These are phyloP conservation scores for Thelonectria olida DNA, from an alignment of 2,329 filamentous ascomycete species.

Conservation along the genomic window DNA sequence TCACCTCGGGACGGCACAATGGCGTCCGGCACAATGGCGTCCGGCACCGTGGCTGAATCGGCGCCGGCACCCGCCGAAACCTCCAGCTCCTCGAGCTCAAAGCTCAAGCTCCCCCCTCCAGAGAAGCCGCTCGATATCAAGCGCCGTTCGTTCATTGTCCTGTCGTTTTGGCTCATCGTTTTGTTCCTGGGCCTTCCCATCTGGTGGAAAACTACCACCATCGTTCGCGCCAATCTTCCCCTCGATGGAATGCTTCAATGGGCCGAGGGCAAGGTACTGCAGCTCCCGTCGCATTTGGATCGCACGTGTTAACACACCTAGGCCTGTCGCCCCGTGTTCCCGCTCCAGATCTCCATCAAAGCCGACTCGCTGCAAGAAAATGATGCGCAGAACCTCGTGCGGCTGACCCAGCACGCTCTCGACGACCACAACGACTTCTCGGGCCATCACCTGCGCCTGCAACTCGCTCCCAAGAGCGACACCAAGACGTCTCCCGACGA, in stretches of 20 bases:
- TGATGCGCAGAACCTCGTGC: constrained; percentile 78
- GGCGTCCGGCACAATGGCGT: constrained; percentile 35
- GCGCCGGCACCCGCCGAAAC: constrained; percentile 25
- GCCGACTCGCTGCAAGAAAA: constrained; percentile 70
- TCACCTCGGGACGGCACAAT: constrained; percentile 19
- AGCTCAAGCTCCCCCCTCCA: constrained; percentile 68
- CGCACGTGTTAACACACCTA: constrained; percentile 48
- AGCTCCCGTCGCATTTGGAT: background rate
- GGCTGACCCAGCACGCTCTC: constrained; percentile 84
- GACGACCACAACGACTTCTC: constrained; percentile 89
- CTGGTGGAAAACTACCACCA: constrained; percentile 96
- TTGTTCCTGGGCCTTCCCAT: constrained; percentile 85
- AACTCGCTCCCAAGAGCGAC: constrained; percentile 43
- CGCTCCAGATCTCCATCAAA: constrained; percentile 82
- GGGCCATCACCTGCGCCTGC: constrained; percentile 77
- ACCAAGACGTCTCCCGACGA: constrained; percentile 45
- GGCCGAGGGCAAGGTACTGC: constrained; percentile 84
- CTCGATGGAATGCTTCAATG: constrained; percentile 88
- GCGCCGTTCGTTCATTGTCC: constrained; percentile 77
- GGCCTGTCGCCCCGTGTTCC: constrained; percentile 89
- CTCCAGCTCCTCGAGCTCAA: constrained; percentile 6
- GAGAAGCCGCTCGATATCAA: constrained; percentile 76
- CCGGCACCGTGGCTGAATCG: constrained; percentile 31
- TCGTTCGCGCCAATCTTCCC: constrained; percentile 86
- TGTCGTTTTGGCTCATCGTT: constrained; percentile 92